phyloP scores from a whole-genome alignment of 2,329 filamentous ascomycete genomes.

The Cladosporium sp. region DNA sequence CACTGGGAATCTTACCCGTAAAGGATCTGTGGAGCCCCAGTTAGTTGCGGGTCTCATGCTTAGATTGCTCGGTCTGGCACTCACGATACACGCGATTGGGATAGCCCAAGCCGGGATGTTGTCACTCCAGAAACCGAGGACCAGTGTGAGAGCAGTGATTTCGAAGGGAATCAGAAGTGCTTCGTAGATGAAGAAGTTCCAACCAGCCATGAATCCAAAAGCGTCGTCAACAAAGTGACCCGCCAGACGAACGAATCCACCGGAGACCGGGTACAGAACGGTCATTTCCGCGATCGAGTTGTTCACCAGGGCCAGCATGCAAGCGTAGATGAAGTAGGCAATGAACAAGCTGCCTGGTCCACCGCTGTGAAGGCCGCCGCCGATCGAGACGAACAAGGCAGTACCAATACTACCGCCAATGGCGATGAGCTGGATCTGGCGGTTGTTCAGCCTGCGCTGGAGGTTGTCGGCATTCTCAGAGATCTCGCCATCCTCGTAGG shows the following conservation, averaged over 20 bases:
- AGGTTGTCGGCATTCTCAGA: constrained; percentile 25
- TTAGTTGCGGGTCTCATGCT: background rate
- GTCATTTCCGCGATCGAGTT: constrained; percentile 62
- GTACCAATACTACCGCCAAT: constrained; percentile 32
- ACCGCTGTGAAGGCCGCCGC: constrained; percentile 46
- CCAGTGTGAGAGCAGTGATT: constrained; percentile 40
- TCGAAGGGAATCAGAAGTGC: constrained; percentile 47
- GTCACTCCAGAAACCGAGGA: constrained; percentile 38
- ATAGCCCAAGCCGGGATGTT: constrained; percentile 38
- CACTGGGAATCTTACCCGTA: constrained; percentile 13
- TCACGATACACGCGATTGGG: constrained; percentile 35
- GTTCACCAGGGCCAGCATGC: constrained; percentile 56
- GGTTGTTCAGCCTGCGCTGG: constrained; percentile 28
- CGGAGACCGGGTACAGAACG: constrained; percentile 55
- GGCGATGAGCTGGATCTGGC: constrained; percentile 32
- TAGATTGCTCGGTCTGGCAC: background rate
- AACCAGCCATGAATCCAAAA: constrained; percentile 50
- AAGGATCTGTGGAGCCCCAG: background rate
- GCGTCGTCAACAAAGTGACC: constrained; percentile 62
- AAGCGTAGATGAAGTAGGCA: constrained; percentile 52
- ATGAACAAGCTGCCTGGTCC: constrained; percentile 52
- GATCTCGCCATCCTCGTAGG: constrained; percentile 12
- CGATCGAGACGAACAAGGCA: constrained; percentile 43
- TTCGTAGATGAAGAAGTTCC: constrained; percentile 49
- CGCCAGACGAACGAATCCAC: constrained; percentile 59